phyloP scores from a whole-genome alignment of 2,329 filamentous ascomycete species.

The Xylariomycetidae sp. region DNA sequence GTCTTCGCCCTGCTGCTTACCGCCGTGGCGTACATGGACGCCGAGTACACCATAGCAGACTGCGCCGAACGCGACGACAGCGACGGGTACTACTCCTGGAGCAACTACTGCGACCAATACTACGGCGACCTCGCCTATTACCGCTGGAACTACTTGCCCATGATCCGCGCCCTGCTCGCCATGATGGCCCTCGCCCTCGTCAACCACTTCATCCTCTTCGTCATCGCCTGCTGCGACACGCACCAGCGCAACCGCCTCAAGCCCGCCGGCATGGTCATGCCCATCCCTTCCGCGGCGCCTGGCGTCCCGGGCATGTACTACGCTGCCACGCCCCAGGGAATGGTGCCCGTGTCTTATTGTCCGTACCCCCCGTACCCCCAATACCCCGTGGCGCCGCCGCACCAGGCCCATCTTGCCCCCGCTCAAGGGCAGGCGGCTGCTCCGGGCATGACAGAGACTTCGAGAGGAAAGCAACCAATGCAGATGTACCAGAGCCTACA shows the following conservation, averaged over 20 bases:
- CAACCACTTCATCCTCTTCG: slow-evolving; percentile 78
- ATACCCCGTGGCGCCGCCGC: slow-evolving; percentile 14
- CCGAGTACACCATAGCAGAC: background rate
- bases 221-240: slow-evolving; percentile 26
- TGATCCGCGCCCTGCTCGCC: slow-evolving; percentile 53
- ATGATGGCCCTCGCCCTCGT: slow-evolving; percentile 72
- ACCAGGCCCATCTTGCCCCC: slow-evolving; percentile 6
- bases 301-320: slow-evolving; percentile 13
- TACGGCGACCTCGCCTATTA: slow-evolving; percentile 4
- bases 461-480: slow-evolving; percentile 4
- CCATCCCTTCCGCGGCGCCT: background rate
- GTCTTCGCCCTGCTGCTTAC: slow-evolving; percentile 17
- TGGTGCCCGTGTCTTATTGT: slow-evolving; percentile 10
- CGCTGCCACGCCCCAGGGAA: slow-evolving; percentile 9
- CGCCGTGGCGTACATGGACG: slow-evolving; percentile 4
- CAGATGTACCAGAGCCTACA: slow-evolving; percentile 31
- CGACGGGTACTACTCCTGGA: slow-evolving; percentile 4
- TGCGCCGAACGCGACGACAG: slow-evolving; percentile 6
- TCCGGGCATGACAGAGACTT: slow-evolving; percentile 1
- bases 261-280: slow-evolving; percentile 14
- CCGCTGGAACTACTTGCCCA: slow-evolving; percentile 12
- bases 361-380: slow-evolving; percentile 14
- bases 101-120: slow-evolving; percentile 13
- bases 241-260: slow-evolving; percentile 21
- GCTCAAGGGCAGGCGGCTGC: background rate